Evolutionary conservation across 2,329 filamentous ascomycete species (phyloP).

Genomic region (Alternaria postmessia): DNA sequence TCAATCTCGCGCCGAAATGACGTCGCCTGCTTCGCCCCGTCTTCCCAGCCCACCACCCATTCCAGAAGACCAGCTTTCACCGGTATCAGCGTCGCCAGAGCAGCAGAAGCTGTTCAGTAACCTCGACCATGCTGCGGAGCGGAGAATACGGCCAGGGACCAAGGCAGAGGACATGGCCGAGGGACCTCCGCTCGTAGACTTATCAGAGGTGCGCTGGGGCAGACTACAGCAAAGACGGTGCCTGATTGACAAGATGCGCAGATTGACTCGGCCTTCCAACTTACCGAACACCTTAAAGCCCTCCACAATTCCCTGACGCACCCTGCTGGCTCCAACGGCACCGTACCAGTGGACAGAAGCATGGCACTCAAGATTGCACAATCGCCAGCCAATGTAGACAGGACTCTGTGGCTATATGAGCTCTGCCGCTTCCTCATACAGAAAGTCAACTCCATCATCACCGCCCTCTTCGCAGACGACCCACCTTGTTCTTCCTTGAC

Average conservation of each 20-base stretch:
- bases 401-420: constrained; percentile 95
- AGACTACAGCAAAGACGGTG: constrained; percentile 1
- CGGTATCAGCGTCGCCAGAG: constrained; percentile 68
- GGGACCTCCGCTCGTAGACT: constrained; percentile 85
- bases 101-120: constrained; percentile 62
- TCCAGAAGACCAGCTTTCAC: constrained; percentile 92
- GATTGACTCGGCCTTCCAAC: constrained; percentile 96
- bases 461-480: constrained; percentile 89
- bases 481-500: constrained; percentile 89
- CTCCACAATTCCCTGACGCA: constrained; percentile 84
- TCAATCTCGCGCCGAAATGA: constrained; percentile 23
- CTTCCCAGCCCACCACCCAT: constrained; percentile 94
- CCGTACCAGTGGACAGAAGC: constrained; percentile 75
- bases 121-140: constrained; percentile 76
- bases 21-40: constrained; percentile 72
- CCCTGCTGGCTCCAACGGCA: constrained; percentile 62
- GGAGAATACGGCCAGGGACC: constrained; percentile 91
- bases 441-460: constrained; percentile 90
- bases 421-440: constrained; percentile 95
- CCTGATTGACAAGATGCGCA: constrained; percentile 52
- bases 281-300: constrained; percentile 95
- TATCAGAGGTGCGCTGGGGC: constrained; percentile 74
- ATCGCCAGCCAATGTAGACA: constrained; percentile 82
- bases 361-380: constrained; percentile 79
- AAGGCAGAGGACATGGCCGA: constrained; percentile 92